These are phyloP conservation scores for Micromonas commoda DNA, from an alignment of 139 green algal species.

Conservation along the genomic window DNA sequence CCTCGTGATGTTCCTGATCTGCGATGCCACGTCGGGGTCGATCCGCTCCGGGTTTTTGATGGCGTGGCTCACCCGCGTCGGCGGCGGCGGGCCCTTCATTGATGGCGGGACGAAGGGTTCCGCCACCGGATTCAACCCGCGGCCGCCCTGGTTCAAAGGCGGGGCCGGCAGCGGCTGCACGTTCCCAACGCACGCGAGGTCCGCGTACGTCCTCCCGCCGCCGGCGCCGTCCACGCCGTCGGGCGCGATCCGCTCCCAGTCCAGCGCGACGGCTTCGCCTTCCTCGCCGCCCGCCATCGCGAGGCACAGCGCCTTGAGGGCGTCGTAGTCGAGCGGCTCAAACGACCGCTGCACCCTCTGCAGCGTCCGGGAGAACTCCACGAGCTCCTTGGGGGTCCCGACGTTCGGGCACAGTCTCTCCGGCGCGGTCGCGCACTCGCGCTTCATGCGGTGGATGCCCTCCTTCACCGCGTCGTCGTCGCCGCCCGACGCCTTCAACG, in stretches of 20 bases:
- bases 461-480: neutral
- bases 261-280: neutral
- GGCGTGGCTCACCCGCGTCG: neutral
- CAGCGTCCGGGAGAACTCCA: neutral
- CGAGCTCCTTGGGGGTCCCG: neutral
- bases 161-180: no score
- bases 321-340: neutral
- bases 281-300: neutral
- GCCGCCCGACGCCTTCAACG: neutral
- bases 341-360: slow-evolving; percentile 3
- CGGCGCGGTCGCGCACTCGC: neutral
- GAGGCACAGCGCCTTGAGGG: neutral
- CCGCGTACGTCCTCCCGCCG: no score
- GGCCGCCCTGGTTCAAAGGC: no score
- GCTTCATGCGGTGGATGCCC: neutral
- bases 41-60: neutral
- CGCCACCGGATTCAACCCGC: no score
- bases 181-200: no score
- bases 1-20: neutral
- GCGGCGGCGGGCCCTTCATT: no score
- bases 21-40: neutral
- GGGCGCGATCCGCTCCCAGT: neutral
- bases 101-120: no score
- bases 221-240: neutral
- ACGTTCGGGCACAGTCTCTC: neutral